Evolutionary conservation across 495 filamentous ascomycete genomes (phyloP).

Genomic region (Geoglossum glabrum): DNA sequence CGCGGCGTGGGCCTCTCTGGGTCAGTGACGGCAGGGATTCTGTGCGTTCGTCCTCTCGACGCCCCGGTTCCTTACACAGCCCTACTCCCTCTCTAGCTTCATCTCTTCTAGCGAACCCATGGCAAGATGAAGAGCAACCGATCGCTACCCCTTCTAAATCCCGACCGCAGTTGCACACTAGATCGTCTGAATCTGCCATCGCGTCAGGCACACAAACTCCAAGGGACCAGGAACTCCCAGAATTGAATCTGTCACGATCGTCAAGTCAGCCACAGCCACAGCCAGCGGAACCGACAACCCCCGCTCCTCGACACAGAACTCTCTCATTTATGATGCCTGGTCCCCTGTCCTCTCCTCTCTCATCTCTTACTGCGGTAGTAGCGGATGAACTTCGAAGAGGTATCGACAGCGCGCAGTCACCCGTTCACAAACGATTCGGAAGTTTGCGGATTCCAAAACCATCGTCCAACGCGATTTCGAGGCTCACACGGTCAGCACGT

Average conservation of each 20-base stretch:
- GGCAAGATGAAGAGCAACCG: background rate
- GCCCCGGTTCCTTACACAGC: background rate
- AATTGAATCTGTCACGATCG: slow-evolving; percentile 5
- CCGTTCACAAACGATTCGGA: background rate
- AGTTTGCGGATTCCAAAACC: background rate
- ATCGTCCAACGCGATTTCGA: slow-evolving; percentile 6
- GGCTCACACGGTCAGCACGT: background rate
- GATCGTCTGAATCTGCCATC: background rate
- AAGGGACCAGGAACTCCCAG: background rate
- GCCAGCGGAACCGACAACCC: slow-evolving; percentile 7
- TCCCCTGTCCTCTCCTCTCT: slow-evolving; percentile 29
- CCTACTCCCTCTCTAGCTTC: background rate
- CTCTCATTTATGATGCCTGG: slow-evolving; percentile 19
- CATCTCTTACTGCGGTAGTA: slow-evolving; percentile 37
- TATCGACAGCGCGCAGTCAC: slow-evolving; percentile 12
- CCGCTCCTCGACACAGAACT: slow-evolving; percentile 11
- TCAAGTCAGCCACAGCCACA: slow-evolving; percentile 10
- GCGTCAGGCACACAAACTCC: background rate
- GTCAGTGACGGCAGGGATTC: background rate
- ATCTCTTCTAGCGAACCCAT: slow-evolving; percentile 1
- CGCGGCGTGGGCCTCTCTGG: background rate
- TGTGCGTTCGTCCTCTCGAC: background rate
- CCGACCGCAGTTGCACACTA: background rate
- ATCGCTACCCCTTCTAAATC: background rate
- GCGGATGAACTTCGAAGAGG: slow-evolving; percentile 40